These are phyloP conservation scores for Eleusine coracana DNA, from an alignment of 176 grass and related monocot genomes.

Conservation along the genomic window DNA sequence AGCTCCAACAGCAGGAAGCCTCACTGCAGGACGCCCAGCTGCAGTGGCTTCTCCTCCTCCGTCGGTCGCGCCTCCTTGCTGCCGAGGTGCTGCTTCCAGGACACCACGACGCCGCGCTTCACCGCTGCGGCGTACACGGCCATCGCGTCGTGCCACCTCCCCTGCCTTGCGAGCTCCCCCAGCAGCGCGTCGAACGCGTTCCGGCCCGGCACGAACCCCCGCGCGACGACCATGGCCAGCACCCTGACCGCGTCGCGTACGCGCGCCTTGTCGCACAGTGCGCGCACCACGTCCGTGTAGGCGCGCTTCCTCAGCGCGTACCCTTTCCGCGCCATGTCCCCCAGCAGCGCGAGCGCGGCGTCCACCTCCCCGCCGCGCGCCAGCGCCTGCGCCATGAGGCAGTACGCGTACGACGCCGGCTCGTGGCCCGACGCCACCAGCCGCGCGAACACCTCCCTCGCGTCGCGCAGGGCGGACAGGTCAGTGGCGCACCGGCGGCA, in stretches of 20 bases:
- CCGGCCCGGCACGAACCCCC: slow-evolving; percentile 63
- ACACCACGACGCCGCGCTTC: slow-evolving; percentile 60
- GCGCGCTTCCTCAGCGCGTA: slow-evolving; percentile 73
- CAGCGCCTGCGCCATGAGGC: slow-evolving; percentile 91
- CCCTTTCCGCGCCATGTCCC: slow-evolving; percentile 70
- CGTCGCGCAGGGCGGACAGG: slow-evolving; percentile 50
- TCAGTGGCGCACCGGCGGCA: slow-evolving; percentile 62
- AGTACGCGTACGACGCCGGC: slow-evolving; percentile 79
- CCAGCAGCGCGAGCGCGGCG: slow-evolving; percentile 56
- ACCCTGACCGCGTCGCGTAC: slow-evolving; percentile 65
- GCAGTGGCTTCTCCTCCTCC: slow-evolving; percentile 2
- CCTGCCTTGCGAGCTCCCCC: slow-evolving; percentile 59
- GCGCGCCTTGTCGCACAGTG: slow-evolving; percentile 63
- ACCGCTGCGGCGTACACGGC: slow-evolving; percentile 79
- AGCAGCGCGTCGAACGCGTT: slow-evolving; percentile 82
- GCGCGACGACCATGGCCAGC: slow-evolving; percentile 61
- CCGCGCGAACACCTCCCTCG: slow-evolving; percentile 56
- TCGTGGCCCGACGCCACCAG: slow-evolving; percentile 47
- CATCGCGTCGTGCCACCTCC: slow-evolving; percentile 57
- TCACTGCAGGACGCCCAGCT: slow-evolving; percentile 26
- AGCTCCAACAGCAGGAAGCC: neutral
- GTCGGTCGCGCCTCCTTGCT: neutral
- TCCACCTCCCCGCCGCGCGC: slow-evolving; percentile 75
- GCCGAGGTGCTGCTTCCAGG: slow-evolving; percentile 51
- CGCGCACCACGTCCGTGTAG: slow-evolving; percentile 77